Evolutionary conservation across 352 stramenopile species (phyloP), one percentile per base, ranked within the genome.

Genomic region (Poterioochromonas sp.): DNA sequence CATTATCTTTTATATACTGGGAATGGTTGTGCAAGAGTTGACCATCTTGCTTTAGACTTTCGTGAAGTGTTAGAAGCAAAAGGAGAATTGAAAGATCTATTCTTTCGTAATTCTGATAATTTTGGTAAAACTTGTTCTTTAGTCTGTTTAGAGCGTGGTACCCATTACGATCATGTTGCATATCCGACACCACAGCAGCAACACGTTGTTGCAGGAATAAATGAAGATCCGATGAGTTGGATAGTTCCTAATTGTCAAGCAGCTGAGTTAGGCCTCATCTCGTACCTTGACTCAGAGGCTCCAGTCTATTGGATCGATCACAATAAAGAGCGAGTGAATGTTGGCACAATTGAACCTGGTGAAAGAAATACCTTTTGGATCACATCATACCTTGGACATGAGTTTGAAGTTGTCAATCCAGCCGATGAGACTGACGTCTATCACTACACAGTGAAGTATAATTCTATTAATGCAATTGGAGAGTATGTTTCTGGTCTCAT

Each of bases 351-450:
- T 0, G 43, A 83, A 44, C 81, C 82, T 53, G 82, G 77, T 0
- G 84, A 89, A 71, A 74, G 34, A 39, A 84, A 87, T 53, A 89
- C 84, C 35, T 73, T 79, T 64, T 87, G 85, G 77, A 78, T 84
- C 35, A 35, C 77, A 71, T 84, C 78, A 0, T 89, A 78, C 73
- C 76, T 88, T 1, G 84, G 83, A 3, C 85, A 89, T 80, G 47
- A 68, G 18, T 88, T 89, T 82, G 40, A 80, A 43, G 79, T 81
- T 15, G 69, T 81, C 51, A 70, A 86, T 81, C 47, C 76, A 26
- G 79, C 82, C 5, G 81, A 73, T 20, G 76, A 77, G 22, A 73
- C 82, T 34, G 49, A 82, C 35, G 26, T 84, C 0, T 58, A 81
- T 43, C 69, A 81, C 51, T 41, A 84, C 41, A 81, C 77, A 0